Base-by-base conservation (phyloP, 768 basidiomycete genomes). In the Albatrellus ellisii region DNA sequence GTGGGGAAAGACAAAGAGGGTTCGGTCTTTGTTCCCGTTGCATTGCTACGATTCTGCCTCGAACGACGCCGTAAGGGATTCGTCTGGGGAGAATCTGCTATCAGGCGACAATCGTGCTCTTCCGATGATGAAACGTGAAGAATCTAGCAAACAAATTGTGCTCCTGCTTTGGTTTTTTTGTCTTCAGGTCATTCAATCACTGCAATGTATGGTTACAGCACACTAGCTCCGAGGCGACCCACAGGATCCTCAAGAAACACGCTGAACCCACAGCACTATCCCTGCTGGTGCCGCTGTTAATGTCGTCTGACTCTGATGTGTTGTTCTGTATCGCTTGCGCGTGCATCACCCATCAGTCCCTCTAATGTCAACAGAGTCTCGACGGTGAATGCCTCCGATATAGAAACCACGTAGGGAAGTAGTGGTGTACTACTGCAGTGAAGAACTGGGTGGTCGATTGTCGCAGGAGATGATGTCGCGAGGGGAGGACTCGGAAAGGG, bases 161-260 rank as follows among this genome's bases (percentile, higher is more conserved):
- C 33, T 3, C 14, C n/a, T 5, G 20, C 36, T 10, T 21, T 10
- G 15, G 20, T 46, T 4, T 10, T 9, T 6, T 20, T 22, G 5
- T 18, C 10, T 18, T 9, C 4, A n/a, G 12, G 11, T 14, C 10
- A 41, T 41, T 24, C 20, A 4, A n/a, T 15, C 15, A 17, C n/a
- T 15, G 11, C 22, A 17, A 17, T 25, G 2, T 43, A n/a, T n/a
- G 84, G 82, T 87, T 90, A 54, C 81, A 89, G 53, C 55, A 71
- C 28, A 88, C 86, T 6, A 94, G 88, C 54, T 69, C 79, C 6
- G 89, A 94, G 58, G 91, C 90, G 2, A 84, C 81, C 2, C 75
- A 89, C 26, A 95, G 94, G 62, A 90, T 90, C 45, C 71, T 94
- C 39, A 94, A 94, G 68, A 95, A 95, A 56, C 91, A 92, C 55